Evolutionary conservation across 2,329 filamentous ascomycete genomes (phyloP).

Genomic region (Didymella pinodella): DNA sequence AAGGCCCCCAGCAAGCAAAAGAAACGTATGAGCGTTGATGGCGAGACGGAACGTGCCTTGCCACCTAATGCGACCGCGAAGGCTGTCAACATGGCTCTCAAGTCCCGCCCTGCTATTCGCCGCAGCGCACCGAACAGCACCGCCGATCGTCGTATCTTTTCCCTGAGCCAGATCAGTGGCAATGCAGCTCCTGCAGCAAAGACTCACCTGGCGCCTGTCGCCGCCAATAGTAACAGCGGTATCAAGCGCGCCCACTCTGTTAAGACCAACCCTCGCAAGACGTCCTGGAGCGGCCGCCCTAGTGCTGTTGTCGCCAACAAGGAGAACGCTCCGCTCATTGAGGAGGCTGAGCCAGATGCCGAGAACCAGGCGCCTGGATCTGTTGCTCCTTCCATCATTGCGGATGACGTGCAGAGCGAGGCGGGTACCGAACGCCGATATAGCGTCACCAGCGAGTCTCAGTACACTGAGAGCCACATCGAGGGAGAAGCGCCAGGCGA

Average conservation of each 20-base stretch:
- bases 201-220: constrained; percentile 46
- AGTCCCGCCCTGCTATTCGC: constrained; percentile 52
- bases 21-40: constrained; percentile 46
- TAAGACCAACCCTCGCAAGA: constrained; percentile 49
- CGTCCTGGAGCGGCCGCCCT: constrained; percentile 47
- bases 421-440: constrained; percentile 53
- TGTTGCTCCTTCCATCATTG: constrained; percentile 34
- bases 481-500: constrained; percentile 47
- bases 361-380: constrained; percentile 27
- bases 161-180: constrained; percentile 86
- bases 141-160: constrained; percentile 77
- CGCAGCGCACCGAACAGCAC: constrained; percentile 50
- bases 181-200: constrained; percentile 65
- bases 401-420: constrained; percentile 47
- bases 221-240: constrained; percentile 53
- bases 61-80: constrained; percentile 48
- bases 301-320: constrained; percentile 52
- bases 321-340: constrained; percentile 57
- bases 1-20: constrained; percentile 49
- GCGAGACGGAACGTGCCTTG: constrained; percentile 44
- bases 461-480: constrained; percentile 44
- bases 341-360: constrained; percentile 53
- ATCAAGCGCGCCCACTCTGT: constrained; percentile 60
- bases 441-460: constrained; percentile 45
- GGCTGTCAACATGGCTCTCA: constrained; percentile 59